Evolutionary conservation across 306 rosid species (phyloP).

Genomic region (Dalbergia cochinchinensis): DNA sequence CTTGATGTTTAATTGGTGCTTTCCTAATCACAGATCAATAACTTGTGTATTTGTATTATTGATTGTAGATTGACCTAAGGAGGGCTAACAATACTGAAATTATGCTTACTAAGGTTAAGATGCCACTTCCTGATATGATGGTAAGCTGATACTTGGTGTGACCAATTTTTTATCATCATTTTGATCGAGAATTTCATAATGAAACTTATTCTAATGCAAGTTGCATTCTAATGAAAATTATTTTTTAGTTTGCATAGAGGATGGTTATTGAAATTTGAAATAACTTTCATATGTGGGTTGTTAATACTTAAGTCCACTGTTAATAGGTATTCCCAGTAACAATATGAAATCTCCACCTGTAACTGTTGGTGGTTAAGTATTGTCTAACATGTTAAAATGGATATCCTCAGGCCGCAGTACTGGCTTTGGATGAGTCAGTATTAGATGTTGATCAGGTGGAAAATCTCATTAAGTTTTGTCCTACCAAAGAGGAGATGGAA

Average conservation of each 20-base stretch:
- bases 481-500: slow-evolving; percentile 98
- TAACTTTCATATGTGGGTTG: not conserved
- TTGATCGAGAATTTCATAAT: slow-evolving; percentile 23
- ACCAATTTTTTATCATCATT: slow-evolving; percentile 23
- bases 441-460: slow-evolving; percentile 98
- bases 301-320: slow-evolving; percentile 25
- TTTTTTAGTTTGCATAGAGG: slow-evolving; percentile 22
- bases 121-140: slow-evolving; percentile 99
- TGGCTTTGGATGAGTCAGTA: slow-evolving; percentile 91
- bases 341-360: slow-evolving; percentile 32
- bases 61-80: slow-evolving; percentile 86
- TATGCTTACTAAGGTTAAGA: slow-evolving; percentile 99
- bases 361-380: slow-evolving; percentile 20
- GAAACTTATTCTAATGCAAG: slow-evolving; percentile 33
- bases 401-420: slow-evolving; percentile 83
- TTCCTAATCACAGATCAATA: slow-evolving; percentile 35
- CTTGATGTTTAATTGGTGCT: slow-evolving; percentile 30
- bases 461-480: slow-evolving; percentile 93
- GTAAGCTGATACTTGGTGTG: slow-evolving; percentile 61
- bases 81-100: slow-evolving; percentile 98
- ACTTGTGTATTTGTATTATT: slow-evolving; percentile 38
- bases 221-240: slow-evolving; percentile 21
- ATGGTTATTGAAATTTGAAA: slow-evolving; percentile 31
- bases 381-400: slow-evolving; percentile 43
- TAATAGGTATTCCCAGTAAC: slow-evolving; percentile 30